These are phyloP conservation scores for Allium cepa DNA, from an alignment of 106 monocot genomes.

Conservation along the genomic window DNA sequence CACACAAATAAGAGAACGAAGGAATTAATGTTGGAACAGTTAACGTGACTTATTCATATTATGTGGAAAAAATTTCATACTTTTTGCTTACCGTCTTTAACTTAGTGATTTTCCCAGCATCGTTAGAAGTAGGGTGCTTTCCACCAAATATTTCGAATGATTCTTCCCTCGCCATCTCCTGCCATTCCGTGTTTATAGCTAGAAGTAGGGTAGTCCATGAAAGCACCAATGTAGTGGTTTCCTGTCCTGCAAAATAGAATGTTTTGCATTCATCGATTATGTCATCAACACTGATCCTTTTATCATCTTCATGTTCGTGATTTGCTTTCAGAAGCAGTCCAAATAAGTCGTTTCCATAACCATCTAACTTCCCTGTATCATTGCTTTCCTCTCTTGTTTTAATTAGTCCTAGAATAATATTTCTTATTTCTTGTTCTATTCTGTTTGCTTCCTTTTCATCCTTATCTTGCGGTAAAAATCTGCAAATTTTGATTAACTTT, in stretches of 20 bases:
- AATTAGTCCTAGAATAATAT: constrained; percentile 1
- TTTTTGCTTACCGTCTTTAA: constrained; percentile 7
- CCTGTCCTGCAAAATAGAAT: constrained; percentile 9
- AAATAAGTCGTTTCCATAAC: constrained; percentile 12
- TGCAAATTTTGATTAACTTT: neutral
- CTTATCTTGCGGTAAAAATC: neutral
- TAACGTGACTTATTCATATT: no score
- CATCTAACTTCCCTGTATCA: neutral
- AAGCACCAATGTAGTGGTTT: constrained; percentile 1
- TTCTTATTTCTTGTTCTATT: constrained; percentile 6
- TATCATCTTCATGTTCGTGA: neutral
- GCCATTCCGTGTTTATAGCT: constrained; percentile 7
- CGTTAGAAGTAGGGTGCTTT: constrained; percentile 1
- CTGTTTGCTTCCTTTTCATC: constrained; percentile 13
- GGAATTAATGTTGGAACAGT: no score
- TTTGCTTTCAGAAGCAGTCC: constrained; percentile 6
- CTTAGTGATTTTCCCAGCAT: neutral
- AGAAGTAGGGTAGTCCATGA: constrained; percentile 3
- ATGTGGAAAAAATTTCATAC: no score
- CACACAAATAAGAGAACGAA: no score
- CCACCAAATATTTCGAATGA: neutral
- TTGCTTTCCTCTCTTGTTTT: constrained; percentile 1
- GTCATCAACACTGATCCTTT: constrained; percentile 1
- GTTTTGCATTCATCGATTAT: constrained; percentile 14
- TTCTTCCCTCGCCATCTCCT: constrained; percentile 8